Conservation (phyloP, 2,329 filamentous ascomycete species). For the Metarhizium guizhouense region DNA sequence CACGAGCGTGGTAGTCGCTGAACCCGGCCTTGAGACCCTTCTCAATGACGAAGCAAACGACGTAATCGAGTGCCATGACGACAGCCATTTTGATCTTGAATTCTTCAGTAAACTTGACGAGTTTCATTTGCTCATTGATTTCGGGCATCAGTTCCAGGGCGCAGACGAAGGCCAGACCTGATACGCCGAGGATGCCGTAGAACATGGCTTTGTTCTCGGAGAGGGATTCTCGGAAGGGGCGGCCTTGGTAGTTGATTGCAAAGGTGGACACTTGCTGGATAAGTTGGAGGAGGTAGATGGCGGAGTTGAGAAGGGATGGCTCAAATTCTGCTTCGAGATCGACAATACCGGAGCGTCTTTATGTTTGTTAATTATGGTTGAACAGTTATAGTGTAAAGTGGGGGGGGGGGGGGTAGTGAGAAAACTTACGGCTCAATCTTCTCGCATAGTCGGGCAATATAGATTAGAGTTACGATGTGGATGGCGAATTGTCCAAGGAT, state of each 20-base stretch:
- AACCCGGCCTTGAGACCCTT: slow-evolving; percentile 76
- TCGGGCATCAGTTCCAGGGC: slow-evolving; percentile 93
- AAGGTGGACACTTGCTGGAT: slow-evolving; percentile 99
- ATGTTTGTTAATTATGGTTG: background rate
- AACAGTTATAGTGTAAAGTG: slow-evolving; percentile 15
- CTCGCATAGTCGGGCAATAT: slow-evolving; percentile 85
- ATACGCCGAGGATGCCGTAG: slow-evolving; percentile 86
- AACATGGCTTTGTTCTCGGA: slow-evolving; percentile 97
- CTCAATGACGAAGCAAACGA: slow-evolving; percentile 80
- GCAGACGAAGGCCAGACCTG: slow-evolving; percentile 84
- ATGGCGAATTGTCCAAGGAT: slow-evolving; percentile 96
- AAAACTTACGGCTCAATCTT: slow-evolving; percentile 70
- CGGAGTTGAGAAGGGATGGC: slow-evolving; percentile 90
- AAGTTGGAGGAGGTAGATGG: slow-evolving; percentile 91
- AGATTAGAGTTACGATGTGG: slow-evolving; percentile 89
- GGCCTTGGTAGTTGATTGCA: slow-evolving; percentile 97
- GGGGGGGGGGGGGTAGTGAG: background rate
- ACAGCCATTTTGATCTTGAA: slow-evolving; percentile 82
- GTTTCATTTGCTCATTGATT: slow-evolving; percentile 84
- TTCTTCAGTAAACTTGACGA: slow-evolving; percentile 80
- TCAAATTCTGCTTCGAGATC: slow-evolving; percentile 93
- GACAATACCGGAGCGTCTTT: slow-evolving; percentile 48
- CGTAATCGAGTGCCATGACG: slow-evolving; percentile 83
- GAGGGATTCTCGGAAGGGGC: slow-evolving; percentile 93
- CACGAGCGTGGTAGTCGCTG: slow-evolving; percentile 85